These are phyloP conservation scores for Gymnopus androsaceus DNA, from an alignment of 1,284 basidiomycete genomes.

Conservation along the genomic window DNA sequence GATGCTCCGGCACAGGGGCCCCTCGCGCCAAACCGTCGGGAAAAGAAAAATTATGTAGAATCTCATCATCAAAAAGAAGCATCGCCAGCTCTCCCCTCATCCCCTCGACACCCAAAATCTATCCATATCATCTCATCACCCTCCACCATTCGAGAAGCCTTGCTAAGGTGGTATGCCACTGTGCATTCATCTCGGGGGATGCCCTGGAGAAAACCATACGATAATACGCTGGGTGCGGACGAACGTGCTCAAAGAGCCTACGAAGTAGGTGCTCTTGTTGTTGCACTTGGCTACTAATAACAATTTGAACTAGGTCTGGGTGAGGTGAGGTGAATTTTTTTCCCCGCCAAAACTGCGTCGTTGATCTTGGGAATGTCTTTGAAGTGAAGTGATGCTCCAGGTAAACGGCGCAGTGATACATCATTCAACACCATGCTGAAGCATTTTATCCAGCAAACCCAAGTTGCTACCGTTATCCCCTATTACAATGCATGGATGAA, in stretches of 20 bases:
- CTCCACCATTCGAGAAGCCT: constrained; percentile 27
- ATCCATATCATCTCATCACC: constrained; percentile 10
- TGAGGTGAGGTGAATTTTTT: constrained; percentile 31
- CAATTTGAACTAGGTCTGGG: constrained; percentile 64
- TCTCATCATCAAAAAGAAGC: background rate
- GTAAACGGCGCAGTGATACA: background rate
- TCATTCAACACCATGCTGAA: constrained; percentile 43
- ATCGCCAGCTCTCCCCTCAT: background rate
- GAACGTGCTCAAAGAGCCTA: constrained; percentile 75
- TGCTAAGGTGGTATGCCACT: constrained; percentile 69
- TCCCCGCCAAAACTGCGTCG: background rate
- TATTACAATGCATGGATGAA: constrained; percentile 88
- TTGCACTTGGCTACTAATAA: background rate
- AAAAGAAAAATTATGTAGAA: too few species aligned
- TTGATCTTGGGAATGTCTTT: background rate
- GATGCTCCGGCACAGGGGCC: background rate
- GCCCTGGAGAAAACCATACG: constrained; percentile 83
- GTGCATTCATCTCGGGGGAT: constrained; percentile 70
- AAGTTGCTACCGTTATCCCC: constrained; percentile 85
- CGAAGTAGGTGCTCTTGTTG: constrained; percentile 50
- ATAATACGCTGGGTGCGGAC: constrained; percentile 48
- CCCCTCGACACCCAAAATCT: constrained; percentile 9
- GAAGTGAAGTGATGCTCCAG: constrained; percentile 5
- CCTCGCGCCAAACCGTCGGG: too few species aligned
- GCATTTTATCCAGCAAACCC: constrained; percentile 99